Evolutionary conservation across 2,329 filamentous ascomycete genomes (phyloP), one percentile per base, ranked within the genome.

Genomic region (Epichloe scottii): DNA sequence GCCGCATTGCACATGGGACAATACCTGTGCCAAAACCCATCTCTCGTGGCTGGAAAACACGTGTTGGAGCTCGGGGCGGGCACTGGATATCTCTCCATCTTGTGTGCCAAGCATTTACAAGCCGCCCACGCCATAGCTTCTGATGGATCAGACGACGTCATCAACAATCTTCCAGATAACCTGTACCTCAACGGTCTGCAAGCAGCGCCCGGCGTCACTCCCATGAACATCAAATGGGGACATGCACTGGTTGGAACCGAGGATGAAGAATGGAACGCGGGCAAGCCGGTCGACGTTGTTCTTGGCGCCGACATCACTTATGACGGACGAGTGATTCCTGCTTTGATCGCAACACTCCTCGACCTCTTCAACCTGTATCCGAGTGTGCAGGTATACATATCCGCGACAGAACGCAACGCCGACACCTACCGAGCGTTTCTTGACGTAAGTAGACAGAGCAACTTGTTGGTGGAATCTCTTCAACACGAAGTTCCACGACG

Each of bases 301-400:
- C 66, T 91, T 30, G 87, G 85, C 4, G 85, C 87, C 35, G 87
- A 91, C 63, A 78, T 91, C 65, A 90, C 84, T 1, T 91, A 90
- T 64, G 85, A 91, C 61, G 72, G 72, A 54, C 70, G 71, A 37
- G 74, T 79, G 41, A 81, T 86, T 47, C 78, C 81, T 0, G 70
- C 78, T 1, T 71, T 91, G 23, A 72, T 87, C 3, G 75, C 72
- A 3, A 89, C 85, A 3, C 63, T 90, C 48, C 67, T 74, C 34
- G 76, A 83, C 47, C 68, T 89, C 12, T 77, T 85, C 46, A 69
- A 70, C 2, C 60, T 81, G 50, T 78, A 79, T 55, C 75, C 79
- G 2, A 60, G 62, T 0, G 69, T 81, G 14, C 68, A 77, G 44
- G 76, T 87, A 37, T 68, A 89, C 44, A 82, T 90, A 52, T 77